These are phyloP conservation scores for Leishmania mexicana DNA, from an alignment of 208 protist genomes.

Conservation along the genomic window DNA sequence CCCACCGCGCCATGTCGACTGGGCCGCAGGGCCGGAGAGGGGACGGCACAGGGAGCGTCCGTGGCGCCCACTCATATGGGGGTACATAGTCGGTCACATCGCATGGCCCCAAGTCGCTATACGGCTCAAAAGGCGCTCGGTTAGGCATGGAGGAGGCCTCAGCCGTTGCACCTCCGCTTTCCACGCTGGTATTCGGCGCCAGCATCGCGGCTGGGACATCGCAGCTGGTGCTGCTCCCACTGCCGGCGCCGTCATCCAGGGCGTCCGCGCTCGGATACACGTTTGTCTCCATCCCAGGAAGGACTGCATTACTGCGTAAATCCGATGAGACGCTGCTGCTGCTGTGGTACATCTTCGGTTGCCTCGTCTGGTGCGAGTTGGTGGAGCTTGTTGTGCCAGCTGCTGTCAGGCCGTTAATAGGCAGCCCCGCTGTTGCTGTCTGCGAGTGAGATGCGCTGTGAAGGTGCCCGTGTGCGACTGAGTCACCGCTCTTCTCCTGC, in stretches of 20 bases:
- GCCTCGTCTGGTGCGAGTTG: background rate
- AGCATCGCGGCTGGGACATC: background rate
- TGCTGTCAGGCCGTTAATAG: background rate
- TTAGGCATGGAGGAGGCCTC: background rate
- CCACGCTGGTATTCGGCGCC: background rate
- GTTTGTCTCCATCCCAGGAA: background rate
- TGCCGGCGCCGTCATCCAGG: background rate
- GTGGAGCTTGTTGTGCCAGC: background rate
- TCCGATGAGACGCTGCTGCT: constrained; percentile 17
- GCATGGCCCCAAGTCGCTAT: constrained; percentile 7
- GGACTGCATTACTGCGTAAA: background rate
- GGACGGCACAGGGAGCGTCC: constrained; percentile 17
- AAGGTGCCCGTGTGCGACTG: background rate
- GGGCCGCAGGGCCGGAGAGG: background rate
- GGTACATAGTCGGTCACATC: constrained; percentile 17
- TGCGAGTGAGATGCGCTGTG: background rate
- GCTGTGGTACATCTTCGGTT: no score
- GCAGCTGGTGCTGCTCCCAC: background rate
- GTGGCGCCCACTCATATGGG: constrained; percentile 31
- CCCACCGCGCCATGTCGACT: background rate
- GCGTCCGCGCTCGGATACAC: background rate
- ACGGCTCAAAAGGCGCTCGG: constrained; percentile 19
- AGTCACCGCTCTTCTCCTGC: background rate
- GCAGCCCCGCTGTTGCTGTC: background rate
- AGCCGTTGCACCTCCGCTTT: background rate